Conservation (phyloP, 352 stramenopile genomes). For the Pilasporangium apinafurcum region DNA sequence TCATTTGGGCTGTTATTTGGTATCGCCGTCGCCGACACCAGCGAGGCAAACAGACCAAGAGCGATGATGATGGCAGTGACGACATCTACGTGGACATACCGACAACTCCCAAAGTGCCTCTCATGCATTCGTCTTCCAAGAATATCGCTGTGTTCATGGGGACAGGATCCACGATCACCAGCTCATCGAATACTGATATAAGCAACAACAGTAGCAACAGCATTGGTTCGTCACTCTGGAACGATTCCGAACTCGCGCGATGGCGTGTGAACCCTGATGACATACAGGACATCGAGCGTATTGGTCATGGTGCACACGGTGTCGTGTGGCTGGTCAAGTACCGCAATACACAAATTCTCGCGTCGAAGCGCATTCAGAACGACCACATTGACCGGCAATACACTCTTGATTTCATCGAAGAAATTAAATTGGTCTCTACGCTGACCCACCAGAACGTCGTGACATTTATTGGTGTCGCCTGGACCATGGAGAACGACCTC, state of each 20-base stretch:
- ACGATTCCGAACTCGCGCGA: constrained; percentile 29
- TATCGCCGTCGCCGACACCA: not conserved
- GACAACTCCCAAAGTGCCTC: not conserved
- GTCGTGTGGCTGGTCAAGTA: constrained; percentile 42
- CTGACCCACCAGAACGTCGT: constrained; percentile 45
- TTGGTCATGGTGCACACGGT: constrained; percentile 21
- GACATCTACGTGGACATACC: not conserved
- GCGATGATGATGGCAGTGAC: not conserved
- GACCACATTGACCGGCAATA: constrained; percentile 23
- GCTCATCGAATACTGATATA: not conserved
- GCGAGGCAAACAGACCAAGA: constrained; percentile 1
- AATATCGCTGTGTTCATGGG: no score
- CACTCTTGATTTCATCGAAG: constrained; percentile 32
- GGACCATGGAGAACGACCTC: constrained; percentile 37
- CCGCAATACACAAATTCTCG: constrained; percentile 20
- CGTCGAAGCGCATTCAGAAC: constrained; percentile 34
- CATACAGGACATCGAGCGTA: constrained; percentile 28
- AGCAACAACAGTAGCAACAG: not conserved
- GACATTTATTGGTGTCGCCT: constrained; percentile 43
- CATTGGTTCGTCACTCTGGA: constrained; percentile 20
- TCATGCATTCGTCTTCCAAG: not conserved
- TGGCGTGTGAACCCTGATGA: constrained; percentile 34
- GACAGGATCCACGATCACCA: no score
- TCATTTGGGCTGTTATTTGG: not conserved
- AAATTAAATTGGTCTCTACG: constrained; percentile 46